phyloP scores from a whole-genome alignment of 2,329 filamentous ascomycete genomes.

The Zymoseptoria ardabiliae region DNA sequence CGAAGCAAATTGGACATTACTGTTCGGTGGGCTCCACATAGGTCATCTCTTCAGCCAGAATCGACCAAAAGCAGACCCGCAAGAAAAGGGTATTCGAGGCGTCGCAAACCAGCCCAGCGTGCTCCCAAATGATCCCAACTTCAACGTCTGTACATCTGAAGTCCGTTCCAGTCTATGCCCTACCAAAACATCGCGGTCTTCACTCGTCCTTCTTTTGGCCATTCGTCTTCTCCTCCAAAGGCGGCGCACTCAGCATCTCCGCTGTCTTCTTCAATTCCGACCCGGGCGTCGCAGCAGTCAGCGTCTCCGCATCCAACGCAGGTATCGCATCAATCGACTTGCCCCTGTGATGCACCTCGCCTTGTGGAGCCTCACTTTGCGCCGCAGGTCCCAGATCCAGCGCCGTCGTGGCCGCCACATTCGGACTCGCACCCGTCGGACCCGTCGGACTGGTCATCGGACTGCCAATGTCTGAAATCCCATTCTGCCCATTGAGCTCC shows the following conservation, averaged over 20 bases:
- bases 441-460: conserved; percentile 23
- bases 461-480: conserved; percentile 10
- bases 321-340: conserved; percentile 7
- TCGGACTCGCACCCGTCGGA: conserved; percentile 15
- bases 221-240: not conserved
- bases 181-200: not conserved
- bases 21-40: too few relatives aligned
- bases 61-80: too few relatives aligned
- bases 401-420: conserved; percentile 15
- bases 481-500: conserved; percentile 20
- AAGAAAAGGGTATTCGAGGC: not conserved
- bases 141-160: not conserved
- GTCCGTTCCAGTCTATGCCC: not conserved
- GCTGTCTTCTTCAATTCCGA: conserved; percentile 2
- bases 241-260: conserved; percentile 1
- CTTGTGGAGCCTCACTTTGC: conserved; percentile 3
- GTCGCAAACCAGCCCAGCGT: not conserved
- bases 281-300: not conserved
- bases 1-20: too few relatives aligned
- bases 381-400: conserved; percentile 27
- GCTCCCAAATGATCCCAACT: not conserved
- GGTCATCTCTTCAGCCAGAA: too few relatives aligned
- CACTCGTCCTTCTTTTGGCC: not conserved
- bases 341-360: conserved; percentile 5
- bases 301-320: not conserved